These are phyloP conservation scores for Sophora flavescens DNA, from an alignment of 306 rosid species.

Conservation along the genomic window DNA sequence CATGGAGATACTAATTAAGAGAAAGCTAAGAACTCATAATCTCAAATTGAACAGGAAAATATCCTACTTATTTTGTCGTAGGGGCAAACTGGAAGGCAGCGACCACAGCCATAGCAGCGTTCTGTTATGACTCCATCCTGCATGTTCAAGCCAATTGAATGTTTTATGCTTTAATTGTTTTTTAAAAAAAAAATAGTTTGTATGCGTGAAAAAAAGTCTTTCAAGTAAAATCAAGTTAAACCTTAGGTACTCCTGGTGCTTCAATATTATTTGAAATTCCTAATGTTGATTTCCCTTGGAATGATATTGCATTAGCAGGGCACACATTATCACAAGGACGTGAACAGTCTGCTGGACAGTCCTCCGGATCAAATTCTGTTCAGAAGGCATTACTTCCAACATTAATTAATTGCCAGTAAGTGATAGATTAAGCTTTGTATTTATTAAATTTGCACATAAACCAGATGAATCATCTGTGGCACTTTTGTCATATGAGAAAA, in stretches of 20 bases:
- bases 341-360: constrained; percentile 85
- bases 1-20: constrained; percentile 14
- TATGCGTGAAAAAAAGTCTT: neutral
- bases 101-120: constrained; percentile 97
- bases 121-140: constrained; percentile 92
- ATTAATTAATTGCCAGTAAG: neutral
- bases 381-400: constrained; percentile 26
- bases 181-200: neutral
- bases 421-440: constrained; percentile 23
- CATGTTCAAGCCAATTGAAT: constrained; percentile 36
- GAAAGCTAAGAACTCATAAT: constrained; percentile 33
- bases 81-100: constrained; percentile 95
- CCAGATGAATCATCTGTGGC: neutral
- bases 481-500: neutral
- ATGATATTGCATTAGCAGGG: constrained; percentile 89
- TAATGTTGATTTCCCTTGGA: constrained; percentile 49
- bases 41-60: constrained; percentile 24
- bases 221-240: constrained; percentile 30
- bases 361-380: constrained; percentile 91
- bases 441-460: neutral
- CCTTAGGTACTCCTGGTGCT: constrained; percentile 48
- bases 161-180: neutral
- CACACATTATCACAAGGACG: constrained; percentile 84
- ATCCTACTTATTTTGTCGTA: constrained; percentile 83
- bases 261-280: constrained; percentile 49